These are phyloP conservation scores for Botrytis galanthina DNA, from an alignment of 2,329 filamentous ascomycete genomes.

Conservation along the genomic window DNA sequence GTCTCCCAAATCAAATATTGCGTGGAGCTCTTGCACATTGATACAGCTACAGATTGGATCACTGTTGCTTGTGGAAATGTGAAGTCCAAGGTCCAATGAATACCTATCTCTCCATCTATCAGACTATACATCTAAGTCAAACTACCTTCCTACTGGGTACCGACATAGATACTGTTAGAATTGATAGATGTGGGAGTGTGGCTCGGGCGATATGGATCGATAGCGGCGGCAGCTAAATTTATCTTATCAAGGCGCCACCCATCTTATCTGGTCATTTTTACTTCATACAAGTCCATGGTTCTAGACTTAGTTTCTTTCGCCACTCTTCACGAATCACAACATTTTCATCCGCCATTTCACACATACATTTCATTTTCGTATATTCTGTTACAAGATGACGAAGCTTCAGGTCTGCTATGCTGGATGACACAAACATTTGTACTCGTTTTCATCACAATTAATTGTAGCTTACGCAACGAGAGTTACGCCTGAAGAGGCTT, in stretches of 20 bases:
- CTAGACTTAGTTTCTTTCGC: background rate
- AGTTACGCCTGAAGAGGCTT: background rate
- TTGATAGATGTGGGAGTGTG: background rate
- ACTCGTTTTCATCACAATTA: background rate
- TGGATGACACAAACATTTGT: background rate
- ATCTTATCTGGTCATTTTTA: background rate
- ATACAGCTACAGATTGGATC: background rate
- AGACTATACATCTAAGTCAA: background rate
- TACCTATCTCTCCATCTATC: background rate
- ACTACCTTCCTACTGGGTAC: background rate
- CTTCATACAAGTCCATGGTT: background rate
- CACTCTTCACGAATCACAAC: background rate
- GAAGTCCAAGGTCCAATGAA: background rate
- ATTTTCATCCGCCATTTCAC: background rate
- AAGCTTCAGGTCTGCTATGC: background rate
- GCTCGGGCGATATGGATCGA: background rate
- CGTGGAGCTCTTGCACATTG: background rate
- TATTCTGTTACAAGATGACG: background rate
- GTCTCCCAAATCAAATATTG: background rate
- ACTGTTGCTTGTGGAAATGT: background rate
- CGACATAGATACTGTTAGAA: background rate
- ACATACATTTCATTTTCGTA: background rate
- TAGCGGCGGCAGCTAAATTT: background rate
- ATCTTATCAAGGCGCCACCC: background rate
- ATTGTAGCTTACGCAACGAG: background rate